These are phyloP conservation scores for Camellia oleifera DNA, from an alignment of 179 eudicot species.

Conservation along the genomic window DNA sequence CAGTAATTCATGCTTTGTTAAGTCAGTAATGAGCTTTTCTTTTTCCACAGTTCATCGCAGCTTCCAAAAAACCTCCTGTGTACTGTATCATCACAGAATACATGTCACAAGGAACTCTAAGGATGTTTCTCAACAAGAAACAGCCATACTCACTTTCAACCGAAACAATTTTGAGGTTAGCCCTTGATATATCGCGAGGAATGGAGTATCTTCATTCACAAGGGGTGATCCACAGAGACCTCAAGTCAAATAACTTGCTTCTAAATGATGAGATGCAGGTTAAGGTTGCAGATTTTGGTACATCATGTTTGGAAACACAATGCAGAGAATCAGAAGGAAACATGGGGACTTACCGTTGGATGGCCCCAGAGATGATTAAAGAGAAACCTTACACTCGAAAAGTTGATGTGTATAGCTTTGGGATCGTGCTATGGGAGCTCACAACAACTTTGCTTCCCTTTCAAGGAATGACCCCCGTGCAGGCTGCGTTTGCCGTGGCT, in stretches of 20 bases:
- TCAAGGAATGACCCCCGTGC: slow-evolving; percentile 94
- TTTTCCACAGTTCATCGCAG: slow-evolving; percentile 81
- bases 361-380: slow-evolving; percentile 95
- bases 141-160: slow-evolving; percentile 85
- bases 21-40: background rate
- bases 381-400: slow-evolving; percentile 73
- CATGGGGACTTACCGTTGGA: slow-evolving; percentile 92
- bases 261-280: slow-evolving; percentile 90
- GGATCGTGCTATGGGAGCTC: slow-evolving; percentile 93
- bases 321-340: slow-evolving; percentile 68
- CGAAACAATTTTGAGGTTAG: slow-evolving; percentile 72
- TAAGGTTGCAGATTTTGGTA: slow-evolving; percentile 90
- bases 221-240: slow-evolving; percentile 92
- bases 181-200: slow-evolving; percentile 88
- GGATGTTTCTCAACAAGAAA: slow-evolving; percentile 94
- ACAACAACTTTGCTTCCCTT: slow-evolving; percentile 89
- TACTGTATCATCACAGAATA: slow-evolving; percentile 93
- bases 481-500: slow-evolving; percentile 90
- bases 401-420: slow-evolving; percentile 89
- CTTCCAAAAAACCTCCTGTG: slow-evolving; percentile 89
- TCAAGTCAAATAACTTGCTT: slow-evolving; percentile 79
- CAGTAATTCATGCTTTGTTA: background rate
- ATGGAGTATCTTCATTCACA: slow-evolving; percentile 95
- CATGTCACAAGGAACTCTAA: slow-evolving; percentile 94
- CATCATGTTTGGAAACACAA: slow-evolving; percentile 82